Percentiles rank a stretch among this genome's conserved stretches.
Evolutionary conservation across 1,139 yeast genomes (phyloP).

Genomic region (Lodderomyces beijingensis): DNA sequence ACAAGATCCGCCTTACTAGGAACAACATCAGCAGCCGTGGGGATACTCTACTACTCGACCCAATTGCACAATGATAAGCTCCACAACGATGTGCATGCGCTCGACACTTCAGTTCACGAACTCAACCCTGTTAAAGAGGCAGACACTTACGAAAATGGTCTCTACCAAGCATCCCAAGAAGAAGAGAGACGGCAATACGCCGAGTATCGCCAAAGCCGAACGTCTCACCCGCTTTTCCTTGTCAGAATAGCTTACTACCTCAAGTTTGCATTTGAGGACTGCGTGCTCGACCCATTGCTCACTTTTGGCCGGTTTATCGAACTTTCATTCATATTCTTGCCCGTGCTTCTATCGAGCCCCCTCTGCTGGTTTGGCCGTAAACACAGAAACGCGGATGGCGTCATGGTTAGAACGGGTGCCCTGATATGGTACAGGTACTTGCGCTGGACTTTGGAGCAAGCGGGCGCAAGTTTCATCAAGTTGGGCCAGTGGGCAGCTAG

Average conservation of each 20-base stretch:
- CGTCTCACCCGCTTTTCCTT: constrained; percentile 21
- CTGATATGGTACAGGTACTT: constrained; percentile 66
- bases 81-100: constrained; percentile 31
- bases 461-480: constrained; percentile 94
- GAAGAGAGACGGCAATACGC: constrained; percentile 36
- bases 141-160: constrained; percentile 67
- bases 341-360: constrained; percentile 64
- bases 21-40: background rate
- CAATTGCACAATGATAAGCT: constrained; percentile 5
- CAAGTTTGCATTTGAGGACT: constrained; percentile 46
- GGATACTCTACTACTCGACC: background rate
- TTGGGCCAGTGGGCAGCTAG: constrained; percentile 99
- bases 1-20: background rate
- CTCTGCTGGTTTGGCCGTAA: constrained; percentile 57
- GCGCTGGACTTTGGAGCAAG: constrained; percentile 68
- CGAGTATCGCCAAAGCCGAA: constrained; percentile 20
- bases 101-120: constrained; percentile 32
- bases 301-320: constrained; percentile 69
- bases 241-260: constrained; percentile 30
- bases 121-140: constrained; percentile 42
- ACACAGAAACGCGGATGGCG: constrained; percentile 22
- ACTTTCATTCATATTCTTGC: constrained; percentile 61
- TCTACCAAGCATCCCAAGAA: constrained; percentile 56
- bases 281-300: constrained; percentile 61
- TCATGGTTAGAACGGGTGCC: constrained; percentile 54